Conservation (phyloP, 2,329 filamentous ascomycete species). For the Colletotrichum siamense region DNA sequence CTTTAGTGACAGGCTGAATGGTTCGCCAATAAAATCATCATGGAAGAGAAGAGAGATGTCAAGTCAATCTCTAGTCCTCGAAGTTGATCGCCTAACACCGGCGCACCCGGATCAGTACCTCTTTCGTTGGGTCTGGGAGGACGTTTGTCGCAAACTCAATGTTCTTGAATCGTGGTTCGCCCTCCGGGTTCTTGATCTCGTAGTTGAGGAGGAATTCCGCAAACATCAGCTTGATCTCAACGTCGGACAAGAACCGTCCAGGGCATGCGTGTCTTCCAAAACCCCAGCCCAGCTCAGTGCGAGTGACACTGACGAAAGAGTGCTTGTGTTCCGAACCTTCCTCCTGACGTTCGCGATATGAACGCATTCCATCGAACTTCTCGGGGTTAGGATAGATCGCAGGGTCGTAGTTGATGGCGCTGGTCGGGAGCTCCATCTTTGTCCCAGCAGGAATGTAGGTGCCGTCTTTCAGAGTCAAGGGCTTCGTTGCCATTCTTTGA, state of each 20-base stretch:
- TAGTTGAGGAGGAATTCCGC: slow-evolving; percentile 12
- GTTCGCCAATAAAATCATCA: not conserved
- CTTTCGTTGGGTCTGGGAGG: not conserved
- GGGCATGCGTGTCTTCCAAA: slow-evolving; percentile 23
- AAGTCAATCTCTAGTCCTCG: not conserved
- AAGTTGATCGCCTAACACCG: slow-evolving; percentile 11
- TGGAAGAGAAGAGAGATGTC: not conserved
- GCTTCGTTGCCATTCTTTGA: slow-evolving; percentile 45
- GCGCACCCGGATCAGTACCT: not conserved
- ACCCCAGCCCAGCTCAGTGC: slow-evolving; percentile 5
- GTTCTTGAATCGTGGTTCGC: slow-evolving; percentile 1
- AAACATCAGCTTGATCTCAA: slow-evolving; percentile 22
- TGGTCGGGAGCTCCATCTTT: slow-evolving; percentile 43
- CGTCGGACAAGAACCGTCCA: slow-evolving; percentile 5
- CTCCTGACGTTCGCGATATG: slow-evolving; percentile 45
- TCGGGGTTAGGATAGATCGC: slow-evolving; percentile 41
- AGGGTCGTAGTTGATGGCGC: slow-evolving; percentile 40
- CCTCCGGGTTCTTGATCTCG: slow-evolving; percentile 7
- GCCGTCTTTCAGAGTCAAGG: slow-evolving; percentile 46
- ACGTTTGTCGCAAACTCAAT: not conserved
- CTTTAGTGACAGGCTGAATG: no score
- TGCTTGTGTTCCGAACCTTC: slow-evolving; percentile 26
- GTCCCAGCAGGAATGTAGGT: slow-evolving; percentile 41
- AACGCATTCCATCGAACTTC: slow-evolving; percentile 52
- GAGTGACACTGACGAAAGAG: slow-evolving; percentile 44